Evolutionary conservation across 2,329 filamentous ascomycete species (phyloP), one percentile per base, ranked within the genome.

Genomic region (Microcera coccophila): DNA sequence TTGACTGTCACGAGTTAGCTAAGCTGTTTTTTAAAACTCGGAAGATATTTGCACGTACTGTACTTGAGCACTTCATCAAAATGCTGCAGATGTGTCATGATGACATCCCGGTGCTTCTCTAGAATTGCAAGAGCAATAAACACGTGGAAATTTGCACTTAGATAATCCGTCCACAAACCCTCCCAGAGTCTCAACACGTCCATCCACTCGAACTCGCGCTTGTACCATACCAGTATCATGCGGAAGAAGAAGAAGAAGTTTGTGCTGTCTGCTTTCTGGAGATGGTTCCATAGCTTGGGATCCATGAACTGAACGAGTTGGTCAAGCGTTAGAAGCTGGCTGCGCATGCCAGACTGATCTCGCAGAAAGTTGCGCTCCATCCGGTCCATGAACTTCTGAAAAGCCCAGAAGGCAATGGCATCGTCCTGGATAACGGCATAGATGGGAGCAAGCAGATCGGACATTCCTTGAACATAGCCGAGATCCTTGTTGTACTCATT

Each of bases 211-310:
- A 98, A 98, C 66, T 98, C 93, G 36, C 93, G 85, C 73, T 98
- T 98, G 67, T 93, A 98, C 93, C 93, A 98, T 9, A 98, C 93
- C 1, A 98, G 75, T 24, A 98, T 75, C 93, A 97, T 97, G 47
- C 93, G 87, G 79, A 97, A 98, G 74, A 98, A 97, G 73, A 98
- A 98, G 69, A 98, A 98, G 68, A 98, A 98, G 65, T 98, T 98
- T 18, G 93, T 98, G 59, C 87, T 94, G 59, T 98, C 94, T 16
- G 90, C 87, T 14, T 79, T 83, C 64, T 95, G 82, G 0, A 98
- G 79, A 58, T 98, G 93, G 2, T 87, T 75, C 67, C 96, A 97
- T 7, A 98, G 81, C 62, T 90, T 87, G 0, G 94, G 93, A 54
- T 98, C 93, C 82, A 98, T 90, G 44, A 98, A 87, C 62, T 95